These are phyloP conservation scores for Glycine soja DNA, from an alignment of 306 rosid species.

Conservation along the genomic window DNA sequence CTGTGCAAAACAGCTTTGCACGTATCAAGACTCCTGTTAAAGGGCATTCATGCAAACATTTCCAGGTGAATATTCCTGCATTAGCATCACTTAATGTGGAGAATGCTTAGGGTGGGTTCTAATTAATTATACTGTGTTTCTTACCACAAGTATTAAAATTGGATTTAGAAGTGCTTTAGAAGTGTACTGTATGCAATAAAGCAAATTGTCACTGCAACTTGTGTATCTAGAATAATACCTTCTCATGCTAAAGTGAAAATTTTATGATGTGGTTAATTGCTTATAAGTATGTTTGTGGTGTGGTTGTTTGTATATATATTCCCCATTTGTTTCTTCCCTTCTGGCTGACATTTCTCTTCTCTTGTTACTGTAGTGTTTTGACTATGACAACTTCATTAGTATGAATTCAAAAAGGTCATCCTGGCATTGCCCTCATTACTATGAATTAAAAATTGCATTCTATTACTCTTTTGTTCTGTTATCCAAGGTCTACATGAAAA, in stretches of 20 bases:
- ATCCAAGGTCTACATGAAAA: too few species aligned
- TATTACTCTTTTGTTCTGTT: too few species aligned
- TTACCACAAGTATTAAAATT: conserved; percentile 21
- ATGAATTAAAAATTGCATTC: too few species aligned
- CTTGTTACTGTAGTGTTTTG: too few species aligned
- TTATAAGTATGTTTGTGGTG: background rate
- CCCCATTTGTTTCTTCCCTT: conserved; percentile 14
- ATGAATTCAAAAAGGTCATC: too few species aligned
- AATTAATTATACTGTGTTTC: conserved; percentile 2
- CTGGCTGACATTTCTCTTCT: conserved; percentile 37
- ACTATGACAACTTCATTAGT: too few species aligned
- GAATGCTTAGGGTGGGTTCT: conserved; percentile 37
- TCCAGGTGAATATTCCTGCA: conserved; percentile 53
- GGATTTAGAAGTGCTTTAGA: conserved; percentile 38
- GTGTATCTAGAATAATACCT: conserved; percentile 12
- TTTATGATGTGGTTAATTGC: conserved; percentile 4
- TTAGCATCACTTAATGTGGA: conserved; percentile 42
- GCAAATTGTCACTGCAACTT: conserved; percentile 11
- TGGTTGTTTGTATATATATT: background rate
- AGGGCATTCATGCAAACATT: conserved; percentile 86
- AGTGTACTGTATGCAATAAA: conserved; percentile 5
- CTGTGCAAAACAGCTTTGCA: conserved; percentile 61
- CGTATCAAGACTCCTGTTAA: conserved; percentile 91
- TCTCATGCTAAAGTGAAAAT: conserved; percentile 20
- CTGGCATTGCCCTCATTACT: too few species aligned